A percentile compares a stretch with the other conserved stretches of the same genome.
These are phyloP conservation scores for Auxenochlorella pyrenoidosa DNA, from an alignment of 139 green algal genomes.

Conservation along the genomic window DNA sequence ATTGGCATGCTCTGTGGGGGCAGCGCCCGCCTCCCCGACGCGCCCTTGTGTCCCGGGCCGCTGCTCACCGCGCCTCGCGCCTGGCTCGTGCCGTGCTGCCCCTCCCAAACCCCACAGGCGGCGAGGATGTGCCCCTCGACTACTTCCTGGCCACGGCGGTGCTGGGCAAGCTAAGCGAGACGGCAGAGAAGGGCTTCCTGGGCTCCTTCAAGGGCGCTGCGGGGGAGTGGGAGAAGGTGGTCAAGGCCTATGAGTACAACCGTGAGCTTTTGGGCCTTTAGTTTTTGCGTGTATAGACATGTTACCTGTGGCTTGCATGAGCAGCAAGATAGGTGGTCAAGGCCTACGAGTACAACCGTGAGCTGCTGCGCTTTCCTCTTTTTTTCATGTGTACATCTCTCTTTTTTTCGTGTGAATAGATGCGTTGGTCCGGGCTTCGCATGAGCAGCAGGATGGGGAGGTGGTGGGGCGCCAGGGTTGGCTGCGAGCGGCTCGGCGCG, in stretches of 20 bases:
- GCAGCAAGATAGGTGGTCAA: no score
- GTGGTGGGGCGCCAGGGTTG: no score
- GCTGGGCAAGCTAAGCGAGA: conserved; percentile 63
- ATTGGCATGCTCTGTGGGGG: no score
- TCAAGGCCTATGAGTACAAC: conserved; percentile 76
- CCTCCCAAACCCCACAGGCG: conserved; percentile 15
- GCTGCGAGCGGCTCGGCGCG: no score
- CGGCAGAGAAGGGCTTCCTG: conserved; percentile 72
- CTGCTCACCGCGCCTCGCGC: neutral
- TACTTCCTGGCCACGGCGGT: conserved; percentile 61
- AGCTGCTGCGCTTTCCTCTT: neutral
- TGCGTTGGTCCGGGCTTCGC: no score
- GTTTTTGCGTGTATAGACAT: no score
- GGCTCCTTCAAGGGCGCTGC: conserved; percentile 71
- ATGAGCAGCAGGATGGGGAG: no score
- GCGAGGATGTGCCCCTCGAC: conserved; percentile 58
- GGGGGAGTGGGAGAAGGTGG: conserved; percentile 77
- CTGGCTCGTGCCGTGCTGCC: neutral
- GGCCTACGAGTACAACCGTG: conserved; percentile 74
- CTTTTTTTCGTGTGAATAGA: no score
- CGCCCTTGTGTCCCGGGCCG: no score
- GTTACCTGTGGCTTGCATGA: no score
- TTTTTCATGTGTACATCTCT: no score
- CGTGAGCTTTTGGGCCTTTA: conserved; percentile 45
- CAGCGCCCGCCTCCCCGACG: no score